Evolutionary conservation across 179 eudicot species (phyloP).

Genomic region (Carnegiea gigantea): DNA sequence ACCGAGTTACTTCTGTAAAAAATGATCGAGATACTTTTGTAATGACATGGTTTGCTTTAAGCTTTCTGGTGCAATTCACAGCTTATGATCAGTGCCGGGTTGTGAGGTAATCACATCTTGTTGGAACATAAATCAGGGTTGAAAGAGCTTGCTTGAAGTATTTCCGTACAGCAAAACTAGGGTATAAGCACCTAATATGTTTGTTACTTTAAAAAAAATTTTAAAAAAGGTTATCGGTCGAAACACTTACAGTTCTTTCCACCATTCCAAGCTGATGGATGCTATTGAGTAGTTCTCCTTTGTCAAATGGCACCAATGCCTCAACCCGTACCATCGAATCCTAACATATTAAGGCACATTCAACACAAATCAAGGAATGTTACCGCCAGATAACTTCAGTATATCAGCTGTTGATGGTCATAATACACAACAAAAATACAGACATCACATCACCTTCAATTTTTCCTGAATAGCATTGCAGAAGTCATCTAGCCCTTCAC

Average conservation of each 20-base stretch:
- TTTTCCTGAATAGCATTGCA: conserved; percentile 76
- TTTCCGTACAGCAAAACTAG: neutral
- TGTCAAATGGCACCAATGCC: conserved; percentile 90
- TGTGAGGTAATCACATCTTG: neutral
- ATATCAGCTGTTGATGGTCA: neutral
- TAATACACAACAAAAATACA: neutral
- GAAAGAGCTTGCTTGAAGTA: neutral
- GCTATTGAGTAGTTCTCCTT: conserved; percentile 88
- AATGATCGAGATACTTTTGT: neutral
- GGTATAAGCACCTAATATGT: neutral
- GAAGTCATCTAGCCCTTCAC: conserved; percentile 82
- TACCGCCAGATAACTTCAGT: neutral
- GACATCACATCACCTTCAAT: conserved; percentile 54
- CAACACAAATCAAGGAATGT: conserved; percentile 4
- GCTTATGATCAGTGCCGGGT: neutral
- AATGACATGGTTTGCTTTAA: neutral
- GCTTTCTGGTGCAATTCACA: neutral
- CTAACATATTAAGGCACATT: conserved; percentile 30
- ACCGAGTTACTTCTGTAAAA: neutral
- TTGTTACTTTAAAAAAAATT: neutral
- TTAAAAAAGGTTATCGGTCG: neutral
- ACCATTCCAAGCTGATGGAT: conserved; percentile 89
- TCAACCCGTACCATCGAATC: conserved; percentile 98
- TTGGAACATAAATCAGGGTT: neutral
- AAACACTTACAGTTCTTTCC: conserved; percentile 69